Conservation (phyloP, 2,329 filamentous ascomycete genomes). For the Colletotrichum chlorophyti region DNA sequence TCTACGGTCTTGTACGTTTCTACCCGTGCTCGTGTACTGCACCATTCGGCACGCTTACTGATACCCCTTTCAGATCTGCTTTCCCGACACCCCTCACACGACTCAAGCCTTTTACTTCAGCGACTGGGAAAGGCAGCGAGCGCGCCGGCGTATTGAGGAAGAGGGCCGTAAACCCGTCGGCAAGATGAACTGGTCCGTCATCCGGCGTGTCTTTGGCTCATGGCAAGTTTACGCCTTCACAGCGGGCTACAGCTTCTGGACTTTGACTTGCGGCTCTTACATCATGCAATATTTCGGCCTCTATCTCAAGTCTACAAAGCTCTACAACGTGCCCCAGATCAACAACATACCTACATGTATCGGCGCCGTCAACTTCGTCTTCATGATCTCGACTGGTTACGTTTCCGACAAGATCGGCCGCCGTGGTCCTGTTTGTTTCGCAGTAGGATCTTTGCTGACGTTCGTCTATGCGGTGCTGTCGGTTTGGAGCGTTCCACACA, state of each 20-base stretch:
- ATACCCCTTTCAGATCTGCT: constrained; percentile 30
- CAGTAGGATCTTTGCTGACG: constrained; percentile 41
- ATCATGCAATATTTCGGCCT: constrained; percentile 49
- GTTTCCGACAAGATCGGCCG: constrained; percentile 43
- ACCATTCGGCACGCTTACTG: not conserved
- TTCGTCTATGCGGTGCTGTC: constrained; percentile 45
- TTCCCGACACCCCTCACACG: constrained; percentile 51
- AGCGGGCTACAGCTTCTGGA: constrained; percentile 46
- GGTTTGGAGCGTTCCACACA: constrained; percentile 44
- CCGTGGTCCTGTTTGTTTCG: constrained; percentile 44
- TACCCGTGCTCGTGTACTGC: not conserved
- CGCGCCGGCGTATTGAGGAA: constrained; percentile 72
- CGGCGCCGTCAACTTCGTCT: constrained; percentile 49
- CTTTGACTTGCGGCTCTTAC: constrained; percentile 45
- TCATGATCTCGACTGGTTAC: constrained; percentile 45
- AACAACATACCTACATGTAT: constrained; percentile 54
- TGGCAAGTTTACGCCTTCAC: constrained; percentile 54
- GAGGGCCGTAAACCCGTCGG: constrained; percentile 46
- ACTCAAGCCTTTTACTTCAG: constrained; percentile 50
- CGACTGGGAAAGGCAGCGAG: constrained; percentile 66
- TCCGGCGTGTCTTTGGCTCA: constrained; percentile 45
- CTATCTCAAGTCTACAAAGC: constrained; percentile 44
- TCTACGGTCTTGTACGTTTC: constrained; percentile 37
- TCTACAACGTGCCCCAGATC: constrained; percentile 45
- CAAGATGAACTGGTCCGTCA: constrained; percentile 43